These are phyloP conservation scores for Parachaetomium inaequale DNA, from an alignment of 495 filamentous ascomycete species.

Conservation along the genomic window DNA sequence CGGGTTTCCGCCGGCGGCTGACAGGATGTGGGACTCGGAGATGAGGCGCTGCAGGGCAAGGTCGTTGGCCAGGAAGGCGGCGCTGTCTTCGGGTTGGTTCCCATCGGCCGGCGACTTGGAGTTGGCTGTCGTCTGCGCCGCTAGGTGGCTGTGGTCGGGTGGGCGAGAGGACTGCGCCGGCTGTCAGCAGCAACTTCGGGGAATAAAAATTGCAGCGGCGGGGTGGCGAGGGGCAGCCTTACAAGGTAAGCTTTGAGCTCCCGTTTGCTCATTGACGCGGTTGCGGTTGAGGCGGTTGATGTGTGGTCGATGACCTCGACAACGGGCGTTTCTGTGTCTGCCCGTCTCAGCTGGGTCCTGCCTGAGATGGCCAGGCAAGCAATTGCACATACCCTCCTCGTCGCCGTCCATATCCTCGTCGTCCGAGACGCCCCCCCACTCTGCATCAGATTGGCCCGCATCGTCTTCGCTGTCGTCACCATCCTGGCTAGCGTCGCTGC, in stretches of 20 bases:
- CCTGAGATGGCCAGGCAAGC: neutral
- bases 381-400: slow-evolving; percentile 18
- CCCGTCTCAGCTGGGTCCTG: slow-evolving; percentile 3
- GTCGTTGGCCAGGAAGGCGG: slow-evolving; percentile 75
- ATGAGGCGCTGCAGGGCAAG: slow-evolving; percentile 85
- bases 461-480: slow-evolving; percentile 26
- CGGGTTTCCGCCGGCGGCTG: slow-evolving; percentile 57
- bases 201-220: neutral
- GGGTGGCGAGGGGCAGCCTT: slow-evolving; percentile 21
- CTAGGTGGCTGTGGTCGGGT: slow-evolving; percentile 30
- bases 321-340: slow-evolving; percentile 19
- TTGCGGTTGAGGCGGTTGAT: slow-evolving; percentile 22
- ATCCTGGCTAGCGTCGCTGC: slow-evolving; percentile 24
- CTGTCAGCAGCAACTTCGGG: slow-evolving; percentile 9
- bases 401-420: slow-evolving; percentile 23
- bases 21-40: slow-evolving; percentile 87
- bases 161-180: slow-evolving; percentile 39
- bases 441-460: slow-evolving; percentile 41
- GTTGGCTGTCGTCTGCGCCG: slow-evolving; percentile 23
- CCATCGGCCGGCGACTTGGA: slow-evolving; percentile 31
- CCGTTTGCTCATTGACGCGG: slow-evolving; percentile 55
- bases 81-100: slow-evolving; percentile 48
- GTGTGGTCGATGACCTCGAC: slow-evolving; percentile 68
- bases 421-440: slow-evolving; percentile 65
- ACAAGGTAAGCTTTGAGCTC: slow-evolving; percentile 80